Conservation (phyloP, 1,284 basidiomycete species). For the Inonotus hispidus region DNA sequence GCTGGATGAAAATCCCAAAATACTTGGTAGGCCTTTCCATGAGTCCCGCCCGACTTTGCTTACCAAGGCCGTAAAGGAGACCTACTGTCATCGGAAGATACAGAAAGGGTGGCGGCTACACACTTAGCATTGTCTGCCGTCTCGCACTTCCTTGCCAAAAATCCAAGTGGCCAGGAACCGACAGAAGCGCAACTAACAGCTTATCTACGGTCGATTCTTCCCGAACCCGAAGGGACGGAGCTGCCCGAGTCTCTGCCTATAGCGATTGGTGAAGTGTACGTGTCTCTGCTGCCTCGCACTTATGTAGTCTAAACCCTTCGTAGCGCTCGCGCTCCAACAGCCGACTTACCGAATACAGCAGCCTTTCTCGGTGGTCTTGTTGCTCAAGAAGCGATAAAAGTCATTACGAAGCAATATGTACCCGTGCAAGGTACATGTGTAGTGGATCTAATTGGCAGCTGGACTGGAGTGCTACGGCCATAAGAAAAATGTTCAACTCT, state of each 20-base stretch:
- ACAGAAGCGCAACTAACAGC: slow-evolving; percentile 35
- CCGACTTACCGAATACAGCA: slow-evolving; percentile 88
- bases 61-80: background rate
- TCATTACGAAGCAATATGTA: slow-evolving; percentile 94
- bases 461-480: slow-evolving; percentile 52
- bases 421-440: slow-evolving; percentile 86
- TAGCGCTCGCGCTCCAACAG: slow-evolving; percentile 75
- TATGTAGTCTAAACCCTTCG: slow-evolving; percentile 6
- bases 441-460: slow-evolving; percentile 81
- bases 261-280: slow-evolving; percentile 78
- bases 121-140: slow-evolving; percentile 66
- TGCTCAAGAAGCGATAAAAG: slow-evolving; percentile 97
- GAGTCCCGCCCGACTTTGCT: background rate
- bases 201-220: slow-evolving; percentile 24
- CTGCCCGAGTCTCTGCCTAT: slow-evolving; percentile 59
- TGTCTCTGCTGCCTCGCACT: slow-evolving; percentile 19
- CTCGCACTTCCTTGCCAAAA: slow-evolving; percentile 31
- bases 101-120: slow-evolving; percentile 50
- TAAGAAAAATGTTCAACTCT: background rate
- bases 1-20: slow-evolving; percentile 47
- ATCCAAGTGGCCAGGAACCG: slow-evolving; percentile 22
- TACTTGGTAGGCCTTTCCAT: slow-evolving; percentile 46
- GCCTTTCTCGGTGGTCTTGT: slow-evolving; percentile 92
- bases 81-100: slow-evolving; percentile 1
- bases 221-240: slow-evolving; percentile 31